Conservation (phyloP, 2,329 filamentous ascomycete genomes). For the Alternaria tenuissima region DNA sequence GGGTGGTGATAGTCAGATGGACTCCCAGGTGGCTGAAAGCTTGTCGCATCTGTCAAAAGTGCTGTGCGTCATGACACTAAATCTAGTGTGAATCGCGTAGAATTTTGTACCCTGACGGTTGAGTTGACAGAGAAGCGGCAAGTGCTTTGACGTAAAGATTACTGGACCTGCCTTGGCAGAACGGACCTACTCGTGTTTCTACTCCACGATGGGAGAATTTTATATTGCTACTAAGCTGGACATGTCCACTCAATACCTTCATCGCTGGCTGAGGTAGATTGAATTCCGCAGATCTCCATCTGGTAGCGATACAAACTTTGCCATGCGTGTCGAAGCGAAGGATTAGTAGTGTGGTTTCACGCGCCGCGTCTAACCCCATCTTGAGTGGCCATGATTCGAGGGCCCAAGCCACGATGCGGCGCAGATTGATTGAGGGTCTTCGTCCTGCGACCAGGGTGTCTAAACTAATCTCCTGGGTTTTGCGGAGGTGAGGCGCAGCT, state of each 20-base stretch:
- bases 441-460: slow-evolving; percentile 7
- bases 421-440: slow-evolving; percentile 13
- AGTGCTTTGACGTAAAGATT: neutral
- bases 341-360: slow-evolving; percentile 13
- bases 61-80: slow-evolving; percentile 1
- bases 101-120: slow-evolving; percentile 2
- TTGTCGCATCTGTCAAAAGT: neutral
- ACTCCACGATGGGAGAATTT: neutral
- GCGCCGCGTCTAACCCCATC: slow-evolving; percentile 1
- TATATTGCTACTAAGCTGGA: neutral
- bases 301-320: slow-evolving; percentile 7
- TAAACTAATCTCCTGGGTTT: slow-evolving; percentile 1
- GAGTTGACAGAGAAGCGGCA: neutral
- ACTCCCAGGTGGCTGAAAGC: neutral
- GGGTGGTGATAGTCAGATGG: neutral
- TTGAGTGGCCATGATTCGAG: neutral
- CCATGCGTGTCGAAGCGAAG: neutral
- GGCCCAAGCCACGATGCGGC: slow-evolving; percentile 14
- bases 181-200: neutral
- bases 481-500: slow-evolving; percentile 1
- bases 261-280: neutral
- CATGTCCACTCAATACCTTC: neutral
- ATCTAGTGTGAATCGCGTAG: slow-evolving; percentile 1
- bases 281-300: neutral
- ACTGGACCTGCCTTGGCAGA: neutral